Evolutionary conservation across 768 basidiomycete species (phyloP).

Genomic region (Lactifluus volemus): DNA sequence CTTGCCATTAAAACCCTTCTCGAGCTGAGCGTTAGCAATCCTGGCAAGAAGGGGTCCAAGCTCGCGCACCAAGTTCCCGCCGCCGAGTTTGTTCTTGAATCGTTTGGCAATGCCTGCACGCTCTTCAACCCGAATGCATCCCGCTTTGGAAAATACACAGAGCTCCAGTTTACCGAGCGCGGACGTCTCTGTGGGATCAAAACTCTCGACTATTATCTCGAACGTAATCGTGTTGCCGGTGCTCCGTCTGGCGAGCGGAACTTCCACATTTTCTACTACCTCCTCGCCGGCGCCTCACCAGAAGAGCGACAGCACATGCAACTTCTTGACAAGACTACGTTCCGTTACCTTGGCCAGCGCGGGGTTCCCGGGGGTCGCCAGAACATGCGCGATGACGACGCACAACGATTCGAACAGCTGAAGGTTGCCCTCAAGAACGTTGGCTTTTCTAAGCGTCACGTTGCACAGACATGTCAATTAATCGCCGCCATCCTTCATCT

Average conservation of each 20-base stretch:
- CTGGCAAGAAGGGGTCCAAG: conserved; percentile 92
- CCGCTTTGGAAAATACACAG: conserved; percentile 95
- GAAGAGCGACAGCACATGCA: conserved; percentile 89
- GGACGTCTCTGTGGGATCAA: conserved; percentile 86
- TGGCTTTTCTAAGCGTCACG: conserved; percentile 88
- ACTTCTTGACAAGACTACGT: conserved; percentile 69
- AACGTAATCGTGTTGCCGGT: conserved; percentile 80
- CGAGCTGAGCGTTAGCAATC: conserved; percentile 80
- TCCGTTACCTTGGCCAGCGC: conserved; percentile 80
- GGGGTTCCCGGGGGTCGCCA: conserved; percentile 35
- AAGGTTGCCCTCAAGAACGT: conserved; percentile 91
- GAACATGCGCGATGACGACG: conserved; percentile 66
- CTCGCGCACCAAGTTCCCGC: conserved; percentile 81
- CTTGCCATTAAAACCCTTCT: conserved; percentile 88
- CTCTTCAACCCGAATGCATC: conserved; percentile 93
- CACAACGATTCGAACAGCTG: conserved; percentile 84
- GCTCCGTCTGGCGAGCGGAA: conserved; percentile 90
- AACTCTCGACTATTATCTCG: conserved; percentile 94
- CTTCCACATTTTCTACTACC: conserved; percentile 97
- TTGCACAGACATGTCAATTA: conserved; percentile 92
- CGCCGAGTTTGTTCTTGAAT: conserved; percentile 90
- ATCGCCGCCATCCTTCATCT: conserved; percentile 94
- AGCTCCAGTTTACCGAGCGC: conserved; percentile 91
- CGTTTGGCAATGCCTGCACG: conserved; percentile 89
- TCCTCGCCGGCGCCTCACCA: conserved; percentile 79